Conservation (phyloP, 2,329 filamentous ascomycete genomes). For the Microascus cirrosus region DNA sequence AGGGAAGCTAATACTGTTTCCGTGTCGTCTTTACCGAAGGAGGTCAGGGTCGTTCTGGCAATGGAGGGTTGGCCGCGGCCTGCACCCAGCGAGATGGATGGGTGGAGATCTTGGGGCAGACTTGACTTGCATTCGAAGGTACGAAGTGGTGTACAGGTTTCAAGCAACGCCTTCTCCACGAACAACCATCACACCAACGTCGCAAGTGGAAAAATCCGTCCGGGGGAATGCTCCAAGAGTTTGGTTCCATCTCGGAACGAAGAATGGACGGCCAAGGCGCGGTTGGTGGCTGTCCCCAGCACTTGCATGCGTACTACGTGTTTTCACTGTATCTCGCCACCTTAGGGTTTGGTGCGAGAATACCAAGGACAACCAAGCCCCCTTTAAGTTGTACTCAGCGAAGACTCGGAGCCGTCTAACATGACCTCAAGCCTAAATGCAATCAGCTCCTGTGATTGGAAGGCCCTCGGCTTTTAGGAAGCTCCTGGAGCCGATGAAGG, state of each 20-base stretch:
- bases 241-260: no score
- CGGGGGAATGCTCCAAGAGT: neutral
- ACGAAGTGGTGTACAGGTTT: neutral
- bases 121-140: neutral
- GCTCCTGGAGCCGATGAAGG: neutral
- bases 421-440: neutral
- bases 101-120: neutral
- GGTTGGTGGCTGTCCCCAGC: no score
- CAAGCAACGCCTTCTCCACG: no score
- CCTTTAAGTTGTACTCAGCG: neutral
- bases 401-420: neutral
- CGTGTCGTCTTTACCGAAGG: neutral
- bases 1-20: neutral
- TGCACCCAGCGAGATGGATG: neutral
- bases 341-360: neutral
- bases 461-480: neutral
- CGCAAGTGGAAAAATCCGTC: neutral
- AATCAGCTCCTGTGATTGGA: neutral
- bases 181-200: neutral
- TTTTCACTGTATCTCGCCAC: neutral
- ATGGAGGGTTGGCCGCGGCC: conserved; percentile 2
- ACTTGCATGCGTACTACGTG: neutral
- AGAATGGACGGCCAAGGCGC: no score
- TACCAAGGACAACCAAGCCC: neutral
- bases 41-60: neutral